These are phyloP conservation scores for Starmerella stellata DNA, from an alignment of 805 yeast species.

Conservation along the genomic window DNA sequence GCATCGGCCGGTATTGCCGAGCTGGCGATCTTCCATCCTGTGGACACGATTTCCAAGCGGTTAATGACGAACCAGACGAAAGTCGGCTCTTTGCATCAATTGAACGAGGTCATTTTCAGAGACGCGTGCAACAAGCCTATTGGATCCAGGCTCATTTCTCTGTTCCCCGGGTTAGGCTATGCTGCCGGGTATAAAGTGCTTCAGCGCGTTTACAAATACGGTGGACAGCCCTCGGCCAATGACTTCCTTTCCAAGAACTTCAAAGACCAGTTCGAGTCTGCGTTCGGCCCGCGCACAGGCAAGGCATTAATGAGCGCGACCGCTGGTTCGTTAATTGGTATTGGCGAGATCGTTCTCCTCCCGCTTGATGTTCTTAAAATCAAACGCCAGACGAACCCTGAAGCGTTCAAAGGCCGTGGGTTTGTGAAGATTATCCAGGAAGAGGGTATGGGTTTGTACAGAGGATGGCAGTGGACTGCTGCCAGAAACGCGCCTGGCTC, in stretches of 20 bases:
- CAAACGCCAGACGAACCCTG: slow-evolving; percentile 99
- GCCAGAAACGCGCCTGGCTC: slow-evolving; percentile 99
- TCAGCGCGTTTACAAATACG: slow-evolving; percentile 96
- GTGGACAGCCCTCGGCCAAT: slow-evolving; percentile 97
- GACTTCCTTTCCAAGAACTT: slow-evolving; percentile 70
- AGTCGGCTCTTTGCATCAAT: slow-evolving; percentile 42
- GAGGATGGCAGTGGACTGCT: slow-evolving; percentile 99
- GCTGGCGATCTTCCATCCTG: slow-evolving; percentile 91
- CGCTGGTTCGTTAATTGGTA: slow-evolving; percentile 93
- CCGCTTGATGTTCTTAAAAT: slow-evolving; percentile 94
- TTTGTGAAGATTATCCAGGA: slow-evolving; percentile 68
- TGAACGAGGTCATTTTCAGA: slow-evolving; percentile 75
- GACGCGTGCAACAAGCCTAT: slow-evolving; percentile 58
- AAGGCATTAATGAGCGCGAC: slow-evolving; percentile 94
- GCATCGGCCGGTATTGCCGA: slow-evolving; percentile 97
- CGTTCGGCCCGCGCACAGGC: slow-evolving; percentile 86
- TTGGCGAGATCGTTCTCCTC: slow-evolving; percentile 80
- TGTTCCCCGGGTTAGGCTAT: slow-evolving; percentile 95
- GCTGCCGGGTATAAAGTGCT: slow-evolving; percentile 93
- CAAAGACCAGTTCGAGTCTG: slow-evolving; percentile 47
- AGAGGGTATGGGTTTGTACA: slow-evolving; percentile 83
- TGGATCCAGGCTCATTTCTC: slow-evolving; percentile 52
- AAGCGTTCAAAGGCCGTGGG: slow-evolving; percentile 96
- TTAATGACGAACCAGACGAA: slow-evolving; percentile 74
- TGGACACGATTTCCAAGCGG: slow-evolving; percentile 93